Base-by-base conservation (phyloP, 2,329 filamentous ascomycete species). In the Malbranchea zuffiana region DNA sequence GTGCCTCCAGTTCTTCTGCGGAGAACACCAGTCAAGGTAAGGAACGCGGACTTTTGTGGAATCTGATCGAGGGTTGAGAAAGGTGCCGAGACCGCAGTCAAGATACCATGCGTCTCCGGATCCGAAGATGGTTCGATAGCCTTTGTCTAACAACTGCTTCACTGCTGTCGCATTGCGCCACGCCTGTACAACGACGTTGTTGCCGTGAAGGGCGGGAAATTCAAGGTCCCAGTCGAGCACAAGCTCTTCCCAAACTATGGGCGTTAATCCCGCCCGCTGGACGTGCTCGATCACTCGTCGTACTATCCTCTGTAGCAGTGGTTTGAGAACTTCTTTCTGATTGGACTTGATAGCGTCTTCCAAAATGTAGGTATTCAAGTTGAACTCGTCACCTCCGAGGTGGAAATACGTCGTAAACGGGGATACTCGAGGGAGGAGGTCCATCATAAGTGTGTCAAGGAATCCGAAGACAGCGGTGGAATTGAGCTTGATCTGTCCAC, bases 161-260 rank as follows among this genome's bases (percentile, higher is more conserved):
- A 53, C 45, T n/a, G 46, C 43, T n/a, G 36, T 29, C 13, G 45
- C 46, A 30, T 50, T 44, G 15, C 78, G 70, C 85, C 85, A 93
- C 3, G 78, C 73, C 61, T 93, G 86, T 4, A 93, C 71, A 8
- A 92, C 68, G 1, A 82, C 77, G 12, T 27, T 35, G 49, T 86
- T 77, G 10, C 18, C 12, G 16, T 15, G n/a, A 76, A 26, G 32
- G 15, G 36, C 21, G 4, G 31, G 41, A 24, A 4, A 93, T 62
- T 0, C 81, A 30, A 90, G 62, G 53, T 87, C 82, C 80, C 83
- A 93, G 16, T 77, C 68, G 6, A 82, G 65, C 1, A 84, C 66
- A 69, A 90, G 85, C 58, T 93, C 86, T 57, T 94, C 84, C 86
- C 86, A 93, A 1, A 87, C 82, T 15, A 93, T 65, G 0, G 85